Evolutionary conservation across 345 rosid genomes (phyloP).

Genomic region (Salix udensis): DNA sequence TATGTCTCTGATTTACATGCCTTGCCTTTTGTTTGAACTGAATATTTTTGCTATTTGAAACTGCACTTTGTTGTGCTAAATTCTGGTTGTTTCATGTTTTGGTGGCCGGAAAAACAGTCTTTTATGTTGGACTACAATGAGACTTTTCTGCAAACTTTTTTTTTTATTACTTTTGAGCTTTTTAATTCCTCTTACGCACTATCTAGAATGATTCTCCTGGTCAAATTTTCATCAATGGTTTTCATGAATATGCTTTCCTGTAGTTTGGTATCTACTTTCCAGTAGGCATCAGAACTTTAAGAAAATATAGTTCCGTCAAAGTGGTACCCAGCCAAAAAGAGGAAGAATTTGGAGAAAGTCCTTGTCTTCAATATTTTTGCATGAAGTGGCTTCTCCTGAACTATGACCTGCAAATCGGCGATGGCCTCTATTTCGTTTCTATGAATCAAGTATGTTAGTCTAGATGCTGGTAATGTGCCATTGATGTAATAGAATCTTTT

Average conservation of each 20-base stretch:
- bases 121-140: background rate
- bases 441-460: background rate
- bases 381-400: background rate
- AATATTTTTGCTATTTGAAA: background rate
- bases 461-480: background rate
- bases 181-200: background rate
- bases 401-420: background rate
- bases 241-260: background rate
- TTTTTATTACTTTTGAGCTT: background rate
- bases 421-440: background rate
- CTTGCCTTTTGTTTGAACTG: background rate
- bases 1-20: conserved; percentile 16
- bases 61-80: background rate
- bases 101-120: background rate
- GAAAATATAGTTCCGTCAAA: background rate
- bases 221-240: background rate
- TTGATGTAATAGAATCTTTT: background rate
- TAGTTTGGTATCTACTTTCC: background rate
- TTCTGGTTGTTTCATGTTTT: background rate
- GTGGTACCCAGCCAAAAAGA: background rate
- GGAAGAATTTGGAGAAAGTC: background rate
- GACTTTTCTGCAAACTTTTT: background rate
- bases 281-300: background rate
- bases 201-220: background rate
- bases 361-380: background rate